Evolutionary conservation across 2,329 filamentous ascomycete species (phyloP), one percentile per base, ranked within the genome.

Genomic region (Xylaria multiplex): DNA sequence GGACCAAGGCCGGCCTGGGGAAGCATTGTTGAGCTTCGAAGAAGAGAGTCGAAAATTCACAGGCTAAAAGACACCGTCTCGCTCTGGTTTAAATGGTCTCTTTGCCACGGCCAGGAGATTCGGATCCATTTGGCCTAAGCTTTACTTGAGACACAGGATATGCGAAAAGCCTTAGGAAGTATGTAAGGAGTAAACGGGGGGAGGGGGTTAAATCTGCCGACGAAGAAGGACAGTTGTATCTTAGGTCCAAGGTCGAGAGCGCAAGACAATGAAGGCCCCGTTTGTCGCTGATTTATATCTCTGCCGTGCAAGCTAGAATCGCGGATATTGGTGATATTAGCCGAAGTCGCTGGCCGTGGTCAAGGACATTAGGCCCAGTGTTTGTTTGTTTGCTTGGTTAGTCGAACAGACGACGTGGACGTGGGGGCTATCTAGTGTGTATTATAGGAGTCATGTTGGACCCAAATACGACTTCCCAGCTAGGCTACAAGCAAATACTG

Each of bases 241-340:
- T 71, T 67, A 68, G 60, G 65, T 70, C 70, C 58, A 65, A 66
- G 50, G 67, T 65, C 58, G 42, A 62, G 59, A 62, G 67, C 65
- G 56, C 67, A 65, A 71, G 67, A 65, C 62, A 72, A 70, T 67
- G 65, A 66, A 59, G 66, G 64, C 66, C 53, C 65, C 69, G 58
- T 70, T 70, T 48, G 66, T 67, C 65, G 59, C 59, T 64, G 46
- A 60, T 62, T 48, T 52, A n/a, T 54, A 46, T 43, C 49, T 32
- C 48, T 59, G 30, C 27, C 42, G 42, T 49, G 16, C 60, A 40
- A 55, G 59, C 35, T 57, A 59, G 40, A 46, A 35, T 54, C 35
- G 45, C 43, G 45, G 19, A 46, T 27, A 32, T 7, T 19, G 13
- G 53, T 58, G 32, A 55, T 27, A 16, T 54, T 48, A 42, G 22